Evolutionary conservation across 2,329 filamentous ascomycete species (phyloP).

Genomic region (Aureobasidium musti): DNA sequence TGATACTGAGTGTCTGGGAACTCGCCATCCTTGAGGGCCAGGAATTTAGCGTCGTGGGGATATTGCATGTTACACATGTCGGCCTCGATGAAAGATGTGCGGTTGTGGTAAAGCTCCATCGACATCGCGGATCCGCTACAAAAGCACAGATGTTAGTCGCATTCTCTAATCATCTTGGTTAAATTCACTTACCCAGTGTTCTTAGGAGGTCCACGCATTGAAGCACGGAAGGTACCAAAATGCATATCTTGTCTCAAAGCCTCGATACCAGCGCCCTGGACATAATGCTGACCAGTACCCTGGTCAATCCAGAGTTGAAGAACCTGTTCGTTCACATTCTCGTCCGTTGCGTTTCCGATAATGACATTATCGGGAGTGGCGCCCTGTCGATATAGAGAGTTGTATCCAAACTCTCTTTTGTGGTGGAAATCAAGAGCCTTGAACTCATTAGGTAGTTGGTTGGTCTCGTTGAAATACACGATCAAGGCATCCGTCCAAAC

Average conservation of each 20-base stretch:
- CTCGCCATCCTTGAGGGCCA: slow-evolving; percentile 45
- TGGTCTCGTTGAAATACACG: slow-evolving; percentile 55
- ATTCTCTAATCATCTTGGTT: neutral
- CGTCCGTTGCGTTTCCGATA: neutral
- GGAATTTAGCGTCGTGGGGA: slow-evolving; percentile 43
- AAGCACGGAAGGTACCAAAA: slow-evolving; percentile 51
- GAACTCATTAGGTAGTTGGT: slow-evolving; percentile 42
- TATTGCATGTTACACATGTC: slow-evolving; percentile 52
- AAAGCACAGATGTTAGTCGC: neutral
- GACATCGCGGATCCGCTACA: slow-evolving; percentile 48
- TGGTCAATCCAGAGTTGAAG: slow-evolving; percentile 18
- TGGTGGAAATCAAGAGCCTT: slow-evolving; percentile 47
- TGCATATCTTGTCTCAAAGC: slow-evolving; percentile 51
- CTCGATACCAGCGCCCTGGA: slow-evolving; percentile 49
- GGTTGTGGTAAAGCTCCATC: slow-evolving; percentile 52
- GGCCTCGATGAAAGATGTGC: slow-evolving; percentile 47
- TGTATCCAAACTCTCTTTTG: slow-evolving; percentile 52
- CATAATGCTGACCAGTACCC: slow-evolving; percentile 42
- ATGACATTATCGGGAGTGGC: slow-evolving; percentile 46
- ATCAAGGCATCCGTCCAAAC: slow-evolving; percentile 53
- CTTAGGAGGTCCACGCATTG: slow-evolving; percentile 40
- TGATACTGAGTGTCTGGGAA: slow-evolving; percentile 44
- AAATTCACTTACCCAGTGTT: slow-evolving; percentile 14
- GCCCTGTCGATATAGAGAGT: slow-evolving; percentile 48
- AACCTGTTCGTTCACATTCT: slow-evolving; percentile 10